phyloP scores from a whole-genome alignment of 2,329 filamentous ascomycete genomes.

The Microdochium bolleyi region DNA sequence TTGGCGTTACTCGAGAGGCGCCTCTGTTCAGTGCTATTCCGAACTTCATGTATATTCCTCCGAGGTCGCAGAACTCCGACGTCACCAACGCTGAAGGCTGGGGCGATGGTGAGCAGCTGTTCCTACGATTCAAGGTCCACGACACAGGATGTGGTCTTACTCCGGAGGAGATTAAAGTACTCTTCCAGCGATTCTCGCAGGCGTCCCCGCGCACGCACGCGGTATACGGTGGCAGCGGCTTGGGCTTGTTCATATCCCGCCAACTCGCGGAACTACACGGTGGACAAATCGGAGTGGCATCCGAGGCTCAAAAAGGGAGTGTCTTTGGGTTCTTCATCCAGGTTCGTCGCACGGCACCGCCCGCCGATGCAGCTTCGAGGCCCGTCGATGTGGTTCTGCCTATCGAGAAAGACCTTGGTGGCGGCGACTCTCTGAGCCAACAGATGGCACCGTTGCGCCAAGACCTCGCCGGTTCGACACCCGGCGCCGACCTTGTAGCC shows the following conservation, averaged over 20 bases:
- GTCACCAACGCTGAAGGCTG: conserved; percentile 16
- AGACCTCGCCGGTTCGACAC: conserved; percentile 11
- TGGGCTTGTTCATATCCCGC: conserved; percentile 58
- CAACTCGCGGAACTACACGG: conserved; percentile 57
- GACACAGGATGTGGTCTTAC: conserved; percentile 60
- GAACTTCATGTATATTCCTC: conserved; percentile 22
- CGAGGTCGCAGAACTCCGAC: conserved; percentile 9
- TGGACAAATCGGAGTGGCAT: conserved; percentile 56
- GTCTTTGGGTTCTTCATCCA: conserved; percentile 58
- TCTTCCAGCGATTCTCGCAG: conserved; percentile 63
- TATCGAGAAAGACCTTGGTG: conserved; percentile 10
- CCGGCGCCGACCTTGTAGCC: conserved; percentile 10
- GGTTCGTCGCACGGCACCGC: conserved; percentile 32
- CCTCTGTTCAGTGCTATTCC: conserved; percentile 16
- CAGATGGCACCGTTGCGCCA: conserved; percentile 15
- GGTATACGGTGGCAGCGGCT: conserved; percentile 55
- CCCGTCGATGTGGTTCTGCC: conserved; percentile 3
- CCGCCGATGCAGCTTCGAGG: conserved; percentile 1
- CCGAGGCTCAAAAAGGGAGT: conserved; percentile 47
- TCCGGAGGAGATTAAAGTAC: conserved; percentile 52
- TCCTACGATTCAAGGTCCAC: conserved; percentile 44
- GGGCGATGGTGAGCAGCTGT: conserved; percentile 23
- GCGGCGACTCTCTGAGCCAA: conserved; percentile 5
- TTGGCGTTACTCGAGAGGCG: conserved; percentile 35
- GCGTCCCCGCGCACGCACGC: conserved; percentile 41